Conservation (phyloP, 2,329 filamentous ascomycete genomes). For the Sphaerulina populicola region DNA sequence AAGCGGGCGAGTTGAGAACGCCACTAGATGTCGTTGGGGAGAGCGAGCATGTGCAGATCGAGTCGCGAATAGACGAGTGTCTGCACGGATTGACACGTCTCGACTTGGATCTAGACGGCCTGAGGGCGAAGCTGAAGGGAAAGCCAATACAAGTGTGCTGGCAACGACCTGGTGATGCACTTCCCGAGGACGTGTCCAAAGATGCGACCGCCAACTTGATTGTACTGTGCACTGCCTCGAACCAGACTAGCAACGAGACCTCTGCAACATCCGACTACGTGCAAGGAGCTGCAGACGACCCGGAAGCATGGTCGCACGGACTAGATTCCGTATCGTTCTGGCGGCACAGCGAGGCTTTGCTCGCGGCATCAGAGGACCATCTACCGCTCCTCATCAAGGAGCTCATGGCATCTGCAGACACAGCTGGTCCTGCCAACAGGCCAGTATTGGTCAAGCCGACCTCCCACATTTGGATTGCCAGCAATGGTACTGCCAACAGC, state of each 20-base stretch:
- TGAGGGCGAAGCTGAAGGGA: slow-evolving; percentile 48
- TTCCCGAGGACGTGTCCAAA: slow-evolving; percentile 34
- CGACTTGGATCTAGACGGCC: slow-evolving; percentile 48
- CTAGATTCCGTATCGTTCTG: slow-evolving; percentile 76
- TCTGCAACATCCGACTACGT: slow-evolving; percentile 64
- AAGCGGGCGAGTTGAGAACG: slow-evolving; percentile 53
- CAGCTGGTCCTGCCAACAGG: slow-evolving; percentile 9
- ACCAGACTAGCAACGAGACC: slow-evolving; percentile 63
- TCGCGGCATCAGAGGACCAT: slow-evolving; percentile 58
- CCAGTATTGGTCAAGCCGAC: slow-evolving; percentile 40
- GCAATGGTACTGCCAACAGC: slow-evolving; percentile 33
- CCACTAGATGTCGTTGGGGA: slow-evolving; percentile 63
- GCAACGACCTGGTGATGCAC: slow-evolving; percentile 59
- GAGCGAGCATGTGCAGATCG: slow-evolving; percentile 75
- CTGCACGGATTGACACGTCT: slow-evolving; percentile 50
- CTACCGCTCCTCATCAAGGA: slow-evolving; percentile 46
- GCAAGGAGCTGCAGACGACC: slow-evolving; percentile 90
- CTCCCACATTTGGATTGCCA: slow-evolving; percentile 35
- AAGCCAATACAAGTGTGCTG: slow-evolving; percentile 73
- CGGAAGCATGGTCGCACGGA: slow-evolving; percentile 81
- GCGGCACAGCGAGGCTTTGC: slow-evolving; percentile 54
- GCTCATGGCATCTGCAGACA: slow-evolving; percentile 31
- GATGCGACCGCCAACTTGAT: slow-evolving; percentile 53
- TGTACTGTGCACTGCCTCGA: slow-evolving; percentile 78
- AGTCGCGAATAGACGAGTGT: slow-evolving; percentile 51